Base-by-base conservation (phyloP, 129 eudicot genomes). In the Lactuca sativa region DNA sequence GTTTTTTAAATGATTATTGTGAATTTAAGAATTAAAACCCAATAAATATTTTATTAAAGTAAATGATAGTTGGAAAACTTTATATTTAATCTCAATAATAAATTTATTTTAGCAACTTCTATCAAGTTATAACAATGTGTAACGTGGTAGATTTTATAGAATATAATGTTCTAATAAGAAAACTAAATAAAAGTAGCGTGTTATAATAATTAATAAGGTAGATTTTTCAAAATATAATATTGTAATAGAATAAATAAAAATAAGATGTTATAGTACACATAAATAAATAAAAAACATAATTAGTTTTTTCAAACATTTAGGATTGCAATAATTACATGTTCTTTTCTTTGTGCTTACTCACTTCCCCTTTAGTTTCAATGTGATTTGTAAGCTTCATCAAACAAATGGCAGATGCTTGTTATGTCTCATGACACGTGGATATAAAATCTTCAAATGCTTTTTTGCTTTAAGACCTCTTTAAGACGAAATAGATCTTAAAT, bases 341-440 rank as follows among this genome's bases (percentile, higher is more conserved):
- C 81, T 62, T 77, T 77, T 69, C 81, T 77, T 77, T 77, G 81
- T 77, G 59, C 48, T 54, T 56, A 70, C 76, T 77, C 70, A 13
- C 71, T 33, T 55, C 44, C 44, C 66, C 71, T 69, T 77, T 69
- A 33, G 53, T 59, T 69, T 18, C 41, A 61, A 17, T 60, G 80
- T 58, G 56, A 75, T 68, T 75, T 75, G 69, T 75, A 68, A 75
- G 69, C 72, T 74, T 66, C 70, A 70, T 64, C 66, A 74, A 64
- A 63, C 67, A 66, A 37, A 57, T 66, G 41, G 5, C 4, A 58
- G 74, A 47, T 67, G 80, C 69, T 67, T 67, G 55, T 59, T 40
- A 25, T 51, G 70, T 62, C 18, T 61, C 52, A 33, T 67, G 69
- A 67, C 74, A 67, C 56, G 73, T 56, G 59, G 71, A 64, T 38